Evolutionary conservation across 441 rosid genomes (phyloP), one percentile per base, ranked within the genome.

Genomic region (Erodium trifolium): DNA sequence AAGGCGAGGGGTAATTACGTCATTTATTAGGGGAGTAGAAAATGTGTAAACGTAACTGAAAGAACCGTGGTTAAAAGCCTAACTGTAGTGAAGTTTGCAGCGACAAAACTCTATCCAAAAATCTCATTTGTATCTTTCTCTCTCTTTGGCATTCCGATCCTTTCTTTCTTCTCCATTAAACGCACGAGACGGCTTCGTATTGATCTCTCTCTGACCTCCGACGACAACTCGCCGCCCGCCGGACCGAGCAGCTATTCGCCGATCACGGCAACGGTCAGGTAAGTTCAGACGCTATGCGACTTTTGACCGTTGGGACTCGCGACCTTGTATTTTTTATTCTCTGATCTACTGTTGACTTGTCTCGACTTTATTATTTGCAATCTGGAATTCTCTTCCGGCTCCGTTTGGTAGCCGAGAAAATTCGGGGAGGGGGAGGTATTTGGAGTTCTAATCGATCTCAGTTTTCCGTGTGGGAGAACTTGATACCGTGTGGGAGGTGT

Each of bases 41-140:
- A 49, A 49, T n/a, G 6, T 49, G 57, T 49, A 49, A 49, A 49
- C 57, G 57, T 49, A 49, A 49, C 57, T 49, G 57, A 49, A 12
- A 49, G 57, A 49, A 49, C 57, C 57, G 13, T 49, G 57, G 57
- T 49, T 49, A 49, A 49, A 49, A 49, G 17, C 57, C 17, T 49
- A 49, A 49, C 17, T 49, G 17, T n/a, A n/a, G 57, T 49, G 57
- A 49, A 49, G 57, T 43, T 43, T 43, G 13, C 49, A 8, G 49
- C 11, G 49, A 43, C 49, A 43, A 43, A 43, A 43, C 49, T 43
- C 49, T 43, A 43, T 43, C 49, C 49, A 43, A 43, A 43, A 43
- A 43, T 12, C 49, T 43, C 49, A 9, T 43, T 12, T 43, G 11
- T 43, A 8, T 43, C 11, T 43, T 43, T 43, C 49, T 43, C 49